Conservation (phyloP, 2,329 filamentous ascomycete species). For the Colletotrichum cuscutae region DNA sequence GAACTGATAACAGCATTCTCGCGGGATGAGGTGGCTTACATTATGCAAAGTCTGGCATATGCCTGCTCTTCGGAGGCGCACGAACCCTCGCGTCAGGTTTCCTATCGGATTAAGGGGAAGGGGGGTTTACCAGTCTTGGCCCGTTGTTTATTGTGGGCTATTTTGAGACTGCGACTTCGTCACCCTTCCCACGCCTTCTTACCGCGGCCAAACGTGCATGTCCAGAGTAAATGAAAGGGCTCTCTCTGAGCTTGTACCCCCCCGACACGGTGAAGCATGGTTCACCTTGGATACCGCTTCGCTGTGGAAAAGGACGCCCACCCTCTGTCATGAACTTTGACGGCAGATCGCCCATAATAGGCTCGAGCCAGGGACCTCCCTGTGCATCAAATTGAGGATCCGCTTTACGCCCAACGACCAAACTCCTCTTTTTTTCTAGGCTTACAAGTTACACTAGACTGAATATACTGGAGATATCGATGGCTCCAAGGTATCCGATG, state of each 20-base stretch:
- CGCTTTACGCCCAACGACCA: slow-evolving; percentile 26
- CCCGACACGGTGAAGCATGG: slow-evolving; percentile 14
- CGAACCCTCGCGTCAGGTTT: slow-evolving; percentile 29
- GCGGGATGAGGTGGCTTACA: slow-evolving; percentile 5
- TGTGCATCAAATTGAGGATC: slow-evolving; percentile 23
- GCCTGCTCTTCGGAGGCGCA: slow-evolving; percentile 10
- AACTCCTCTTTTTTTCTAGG: not conserved
- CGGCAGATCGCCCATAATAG: slow-evolving; percentile 20
- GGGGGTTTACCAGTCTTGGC: not conserved
- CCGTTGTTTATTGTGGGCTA: slow-evolving; percentile 29
- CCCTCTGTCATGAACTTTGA: slow-evolving; percentile 1
- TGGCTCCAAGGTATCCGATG: not conserved
- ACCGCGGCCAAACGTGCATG: slow-evolving; percentile 4
- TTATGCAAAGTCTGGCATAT: slow-evolving; percentile 2
- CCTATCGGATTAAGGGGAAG: slow-evolving; percentile 1
- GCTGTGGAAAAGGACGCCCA: not conserved
- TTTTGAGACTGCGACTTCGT: slow-evolving; percentile 27
- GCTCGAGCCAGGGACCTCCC: slow-evolving; percentile 10
- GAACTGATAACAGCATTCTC: not conserved
- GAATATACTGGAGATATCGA: slow-evolving; percentile 17
- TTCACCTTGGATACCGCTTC: slow-evolving; percentile 13
- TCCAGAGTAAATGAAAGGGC: slow-evolving; percentile 29
- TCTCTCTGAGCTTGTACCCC: not conserved
- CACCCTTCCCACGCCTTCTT: not conserved
- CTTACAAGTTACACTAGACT: not conserved